phyloP scores from a whole-genome alignment of 2,329 filamentous ascomycete species.

The Aphanocladium album region DNA sequence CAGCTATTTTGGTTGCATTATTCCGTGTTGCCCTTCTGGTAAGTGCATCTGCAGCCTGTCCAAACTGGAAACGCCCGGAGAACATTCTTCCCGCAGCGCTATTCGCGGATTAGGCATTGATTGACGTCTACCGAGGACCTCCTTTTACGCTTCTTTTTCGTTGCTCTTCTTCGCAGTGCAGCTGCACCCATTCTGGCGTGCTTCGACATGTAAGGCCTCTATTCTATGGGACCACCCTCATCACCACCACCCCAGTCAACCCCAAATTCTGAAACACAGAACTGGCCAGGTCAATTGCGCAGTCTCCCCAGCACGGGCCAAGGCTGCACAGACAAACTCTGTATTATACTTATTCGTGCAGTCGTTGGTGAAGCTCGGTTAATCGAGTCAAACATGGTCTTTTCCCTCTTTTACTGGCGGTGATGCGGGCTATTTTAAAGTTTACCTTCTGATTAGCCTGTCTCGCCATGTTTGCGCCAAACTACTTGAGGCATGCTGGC shows the following conservation, averaged over 20 bases:
- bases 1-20: too few relatives aligned
- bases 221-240: not conserved
- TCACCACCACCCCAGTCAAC: not conserved
- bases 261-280: slow-evolving; percentile 6
- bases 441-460: not conserved
- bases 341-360: not conserved
- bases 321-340: slow-evolving; percentile 4
- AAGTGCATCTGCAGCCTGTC: not conserved
- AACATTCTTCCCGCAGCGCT: not conserved
- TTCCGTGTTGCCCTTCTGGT: too few relatives aligned
- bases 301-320: not conserved
- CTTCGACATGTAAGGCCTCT: not conserved
- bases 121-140: too few relatives aligned
- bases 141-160: too few relatives aligned
- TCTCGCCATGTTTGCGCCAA: slow-evolving; percentile 1
- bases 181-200: not conserved
- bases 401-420: not conserved
- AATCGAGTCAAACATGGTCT: not conserved
- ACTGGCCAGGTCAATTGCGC: not conserved
- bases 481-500: not conserved
- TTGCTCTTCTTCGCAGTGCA: not conserved
- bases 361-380: not conserved
- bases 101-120: not conserved
- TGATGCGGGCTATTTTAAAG: not conserved
- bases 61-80: not conserved